A percentile compares a stretch with the other conserved stretches of the same genome.
These are phyloP conservation scores for Lasiodiplodia gonubiensis DNA, from an alignment of 2,329 filamentous ascomycete species.

Conservation along the genomic window DNA sequence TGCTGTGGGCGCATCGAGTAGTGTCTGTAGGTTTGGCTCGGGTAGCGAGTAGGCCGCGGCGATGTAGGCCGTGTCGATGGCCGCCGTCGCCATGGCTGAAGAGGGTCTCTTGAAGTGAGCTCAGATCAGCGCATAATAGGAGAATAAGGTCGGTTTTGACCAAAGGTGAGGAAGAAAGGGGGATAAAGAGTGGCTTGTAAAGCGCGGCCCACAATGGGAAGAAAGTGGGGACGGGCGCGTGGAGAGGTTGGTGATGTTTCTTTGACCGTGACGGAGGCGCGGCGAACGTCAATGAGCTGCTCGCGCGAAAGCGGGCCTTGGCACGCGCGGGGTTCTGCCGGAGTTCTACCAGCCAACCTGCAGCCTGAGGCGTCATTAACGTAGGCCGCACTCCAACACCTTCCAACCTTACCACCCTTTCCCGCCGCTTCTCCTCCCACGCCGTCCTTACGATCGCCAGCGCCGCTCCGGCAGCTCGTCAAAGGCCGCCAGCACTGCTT, in stretches of 20 bases:
- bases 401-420: not conserved
- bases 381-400: constrained; percentile 1
- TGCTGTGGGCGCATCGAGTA: constrained; percentile 72
- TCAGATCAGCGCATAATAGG: constrained; percentile 28
- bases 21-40: constrained; percentile 65
- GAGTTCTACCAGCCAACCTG: not conserved
- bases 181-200: constrained; percentile 30
- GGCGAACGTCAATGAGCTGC: constrained; percentile 26
- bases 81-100: constrained; percentile 63
- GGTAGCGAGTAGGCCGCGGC: constrained; percentile 73
- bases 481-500: not conserved
- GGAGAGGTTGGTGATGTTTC: constrained; percentile 22
- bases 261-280: constrained; percentile 28
- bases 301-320: constrained; percentile 19
- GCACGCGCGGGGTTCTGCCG: constrained; percentile 1
- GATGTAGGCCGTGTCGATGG: constrained; percentile 74
- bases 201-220: constrained; percentile 23
- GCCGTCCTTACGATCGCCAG: too few relatives aligned
- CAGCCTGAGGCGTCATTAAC: constrained; percentile 7
- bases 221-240: constrained; percentile 10
- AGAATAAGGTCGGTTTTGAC: constrained; percentile 11
- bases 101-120: constrained; percentile 1
- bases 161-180: constrained; percentile 29
- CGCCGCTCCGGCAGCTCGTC: not conserved
- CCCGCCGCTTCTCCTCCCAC: not conserved